These are phyloP conservation scores for Trichomonas vaginalis DNA, from an alignment of 208 protist species.

Conservation along the genomic window DNA sequence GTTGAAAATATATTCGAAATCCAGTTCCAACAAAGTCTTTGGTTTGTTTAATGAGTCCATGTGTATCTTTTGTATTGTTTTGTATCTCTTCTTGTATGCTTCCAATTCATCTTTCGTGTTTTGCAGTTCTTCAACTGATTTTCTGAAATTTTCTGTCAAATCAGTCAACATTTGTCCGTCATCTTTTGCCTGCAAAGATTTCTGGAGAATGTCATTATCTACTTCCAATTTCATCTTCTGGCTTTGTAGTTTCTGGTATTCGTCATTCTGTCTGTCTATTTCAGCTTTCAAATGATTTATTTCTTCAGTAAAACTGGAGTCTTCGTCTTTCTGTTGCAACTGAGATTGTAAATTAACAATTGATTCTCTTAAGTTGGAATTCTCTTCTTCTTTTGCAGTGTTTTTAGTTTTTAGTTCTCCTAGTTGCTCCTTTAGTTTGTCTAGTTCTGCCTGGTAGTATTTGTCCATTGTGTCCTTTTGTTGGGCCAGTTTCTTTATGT, in stretches of 20 bases:
- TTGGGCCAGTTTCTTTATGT: not conserved
- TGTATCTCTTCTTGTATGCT: too few relatives aligned
- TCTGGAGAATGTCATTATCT: too few relatives aligned
- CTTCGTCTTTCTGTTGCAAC: not conserved
- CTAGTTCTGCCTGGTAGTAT: not conserved
- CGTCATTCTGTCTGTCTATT: not conserved
- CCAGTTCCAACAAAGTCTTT: too few relatives aligned
- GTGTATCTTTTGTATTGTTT: too few relatives aligned
- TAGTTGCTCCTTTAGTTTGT: not conserved
- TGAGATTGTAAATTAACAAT: not conserved
- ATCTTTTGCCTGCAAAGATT: too few relatives aligned
- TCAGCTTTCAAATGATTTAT: not conserved
- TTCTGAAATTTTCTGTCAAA: too few relatives aligned
- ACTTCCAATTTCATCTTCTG: not conserved
- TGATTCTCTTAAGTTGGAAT: not conserved
- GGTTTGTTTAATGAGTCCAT: too few relatives aligned
- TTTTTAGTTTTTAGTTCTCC: not conserved
- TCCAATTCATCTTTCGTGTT: too few relatives aligned
- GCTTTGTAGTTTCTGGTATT: not conserved
- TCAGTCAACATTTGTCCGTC: too few relatives aligned
- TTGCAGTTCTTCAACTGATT: too few relatives aligned
- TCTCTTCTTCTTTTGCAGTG: not conserved
- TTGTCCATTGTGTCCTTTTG: too few relatives aligned
- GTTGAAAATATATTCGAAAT: too few relatives aligned
- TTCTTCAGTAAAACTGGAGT: not conserved